Conservation (phyloP, 1,284 basidiomycete genomes). For the Irpex sp. region DNA sequence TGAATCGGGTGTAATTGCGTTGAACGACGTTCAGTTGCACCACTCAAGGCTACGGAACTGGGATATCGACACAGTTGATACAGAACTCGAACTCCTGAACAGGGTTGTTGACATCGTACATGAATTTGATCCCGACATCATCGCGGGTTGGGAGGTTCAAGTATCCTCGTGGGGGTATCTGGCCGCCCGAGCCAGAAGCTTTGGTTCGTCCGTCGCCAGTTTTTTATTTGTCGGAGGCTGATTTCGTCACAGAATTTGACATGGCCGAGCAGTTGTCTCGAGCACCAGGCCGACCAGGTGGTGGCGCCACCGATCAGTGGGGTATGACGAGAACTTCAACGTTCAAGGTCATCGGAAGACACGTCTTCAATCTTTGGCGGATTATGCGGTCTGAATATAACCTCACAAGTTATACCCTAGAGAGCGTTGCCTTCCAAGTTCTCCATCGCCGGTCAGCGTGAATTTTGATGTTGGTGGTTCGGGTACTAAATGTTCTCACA, state of each 20-base stretch:
- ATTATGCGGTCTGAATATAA: constrained; percentile 86
- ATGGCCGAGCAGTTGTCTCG: constrained; percentile 67
- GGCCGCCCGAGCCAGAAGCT: constrained; percentile 58
- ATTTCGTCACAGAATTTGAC: constrained; percentile 53
- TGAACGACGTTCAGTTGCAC: constrained; percentile 39
- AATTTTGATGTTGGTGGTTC: constrained; percentile 3
- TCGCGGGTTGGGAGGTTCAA: constrained; percentile 93
- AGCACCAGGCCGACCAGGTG: constrained; percentile 44
- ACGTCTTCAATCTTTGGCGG: constrained; percentile 92
- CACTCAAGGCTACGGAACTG: constrained; percentile 40
- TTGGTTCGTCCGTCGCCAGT: constrained; percentile 43
- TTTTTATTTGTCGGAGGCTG: not conserved
- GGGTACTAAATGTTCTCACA: constrained; percentile 26
- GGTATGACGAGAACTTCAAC: constrained; percentile 74
- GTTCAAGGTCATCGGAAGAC: constrained; percentile 84
- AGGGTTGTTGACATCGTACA: constrained; percentile 72
- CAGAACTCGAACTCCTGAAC: constrained; percentile 85
- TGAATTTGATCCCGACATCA: constrained; percentile 86
- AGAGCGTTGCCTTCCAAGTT: constrained; percentile 85
- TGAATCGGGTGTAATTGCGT: constrained; percentile 60
- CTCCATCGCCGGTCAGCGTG: constrained; percentile 61
- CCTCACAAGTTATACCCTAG: constrained; percentile 83
- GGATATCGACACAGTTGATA: constrained; percentile 53
- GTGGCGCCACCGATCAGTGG: constrained; percentile 60
- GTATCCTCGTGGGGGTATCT: constrained; percentile 90